Percentiles rank a stretch among this genome's conserved stretches.
These are phyloP conservation scores for Boeremia exigua DNA, from an alignment of 2,329 filamentous ascomycete genomes.

Conservation along the genomic window DNA sequence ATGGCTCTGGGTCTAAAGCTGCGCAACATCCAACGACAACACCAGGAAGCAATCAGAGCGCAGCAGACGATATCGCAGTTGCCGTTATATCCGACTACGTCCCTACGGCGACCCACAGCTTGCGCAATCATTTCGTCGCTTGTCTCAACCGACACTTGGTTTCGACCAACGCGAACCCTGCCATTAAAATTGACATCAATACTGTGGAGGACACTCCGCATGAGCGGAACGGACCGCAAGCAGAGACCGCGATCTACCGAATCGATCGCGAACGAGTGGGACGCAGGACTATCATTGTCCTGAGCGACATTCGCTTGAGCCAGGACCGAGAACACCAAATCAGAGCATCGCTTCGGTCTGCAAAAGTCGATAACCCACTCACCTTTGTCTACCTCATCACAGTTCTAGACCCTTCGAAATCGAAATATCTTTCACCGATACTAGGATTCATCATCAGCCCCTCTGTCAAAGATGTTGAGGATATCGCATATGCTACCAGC, in stretches of 20 bases:
- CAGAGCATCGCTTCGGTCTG: slow-evolving; percentile 14
- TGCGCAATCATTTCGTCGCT: slow-evolving; percentile 32
- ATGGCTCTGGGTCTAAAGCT: slow-evolving; percentile 14
- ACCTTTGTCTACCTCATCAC: slow-evolving; percentile 29
- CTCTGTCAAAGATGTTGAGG: slow-evolving; percentile 27
- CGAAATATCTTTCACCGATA: slow-evolving; percentile 17
- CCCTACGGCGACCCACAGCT: slow-evolving; percentile 29
- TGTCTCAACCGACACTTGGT: slow-evolving; percentile 32
- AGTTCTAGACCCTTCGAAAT: slow-evolving; percentile 9
- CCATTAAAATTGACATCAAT: slow-evolving; percentile 28
- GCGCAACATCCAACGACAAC: slow-evolving; percentile 11
- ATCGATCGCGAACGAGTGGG: slow-evolving; percentile 25
- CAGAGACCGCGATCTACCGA: slow-evolving; percentile 17
- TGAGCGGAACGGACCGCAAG: slow-evolving; percentile 18
- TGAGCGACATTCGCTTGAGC: slow-evolving; percentile 27
- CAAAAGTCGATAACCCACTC: slow-evolving; percentile 18
- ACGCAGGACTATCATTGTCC: slow-evolving; percentile 19
- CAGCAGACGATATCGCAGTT: slow-evolving; percentile 25
- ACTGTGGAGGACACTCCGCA: slow-evolving; percentile 2
- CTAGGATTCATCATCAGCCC: slow-evolving; percentile 25
- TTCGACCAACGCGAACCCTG: slow-evolving; percentile 23
- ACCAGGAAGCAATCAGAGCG: slow-evolving; percentile 21
- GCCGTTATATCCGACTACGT: slow-evolving; percentile 32
- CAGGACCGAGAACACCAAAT: slow-evolving; percentile 23
- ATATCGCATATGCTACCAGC: slow-evolving; percentile 15